Evolutionary conservation across 1,139 yeast genomes (phyloP).

Genomic region (Sugiyamaella neomexicana): DNA sequence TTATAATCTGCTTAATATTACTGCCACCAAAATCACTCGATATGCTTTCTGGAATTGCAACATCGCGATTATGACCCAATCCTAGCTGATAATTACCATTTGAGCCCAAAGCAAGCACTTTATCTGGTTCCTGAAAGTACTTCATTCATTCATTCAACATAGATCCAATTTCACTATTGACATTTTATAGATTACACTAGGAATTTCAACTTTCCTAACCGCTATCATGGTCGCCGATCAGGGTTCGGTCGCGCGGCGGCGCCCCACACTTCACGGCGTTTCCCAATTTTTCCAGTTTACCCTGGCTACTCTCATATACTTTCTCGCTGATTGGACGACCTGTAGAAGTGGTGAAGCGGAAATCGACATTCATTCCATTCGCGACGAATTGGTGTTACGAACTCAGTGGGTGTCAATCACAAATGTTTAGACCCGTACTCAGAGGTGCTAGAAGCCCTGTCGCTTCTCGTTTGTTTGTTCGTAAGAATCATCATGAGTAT

Average conservation of each 20-base stretch:
- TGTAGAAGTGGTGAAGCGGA: background rate
- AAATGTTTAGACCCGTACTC: constrained; percentile 19
- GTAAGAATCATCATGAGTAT: constrained; percentile 25
- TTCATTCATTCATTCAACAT: too few relatives aligned
- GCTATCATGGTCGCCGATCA: too few relatives aligned
- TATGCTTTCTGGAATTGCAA: constrained; percentile 39
- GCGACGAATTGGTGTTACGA: background rate
- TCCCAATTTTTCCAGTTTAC: constrained; percentile 10
- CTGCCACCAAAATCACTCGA: constrained; percentile 26
- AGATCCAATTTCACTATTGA: too few relatives aligned
- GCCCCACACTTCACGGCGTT: background rate
- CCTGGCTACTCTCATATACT: constrained; percentile 4
- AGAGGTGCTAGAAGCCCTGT: constrained; percentile 10
- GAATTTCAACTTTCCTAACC: too few relatives aligned
- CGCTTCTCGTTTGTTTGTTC: constrained; percentile 21
- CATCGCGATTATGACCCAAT: constrained; percentile 56
- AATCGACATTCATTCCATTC: background rate
- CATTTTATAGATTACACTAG: too few relatives aligned
- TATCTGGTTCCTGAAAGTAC: too few relatives aligned
- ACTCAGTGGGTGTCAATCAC: background rate
- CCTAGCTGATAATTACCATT: constrained; percentile 84
- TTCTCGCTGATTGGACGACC: constrained; percentile 16
- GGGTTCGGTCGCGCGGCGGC: too few relatives aligned
- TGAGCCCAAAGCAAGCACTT: constrained; percentile 67
- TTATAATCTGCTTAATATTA: constrained; percentile 38